phyloP scores from a whole-genome alignment of 169 alveolate species.

The Babesia bigemina region DNA sequence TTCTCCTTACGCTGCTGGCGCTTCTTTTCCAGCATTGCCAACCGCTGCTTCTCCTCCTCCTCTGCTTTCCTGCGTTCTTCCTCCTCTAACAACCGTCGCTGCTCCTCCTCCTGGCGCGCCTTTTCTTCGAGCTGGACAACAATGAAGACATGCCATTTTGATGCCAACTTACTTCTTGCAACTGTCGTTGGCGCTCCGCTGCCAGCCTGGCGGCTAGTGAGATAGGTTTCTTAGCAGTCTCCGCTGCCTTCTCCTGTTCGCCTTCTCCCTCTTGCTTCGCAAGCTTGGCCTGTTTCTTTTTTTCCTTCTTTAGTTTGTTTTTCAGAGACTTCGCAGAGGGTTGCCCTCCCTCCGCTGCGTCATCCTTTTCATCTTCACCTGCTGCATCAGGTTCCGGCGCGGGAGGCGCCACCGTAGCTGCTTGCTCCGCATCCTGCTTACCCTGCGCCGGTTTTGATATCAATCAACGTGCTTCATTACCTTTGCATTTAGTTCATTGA shows the following conservation, averaged over 20 bases:
- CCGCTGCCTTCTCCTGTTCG: slow-evolving; percentile 40
- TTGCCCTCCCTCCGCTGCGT: slow-evolving; percentile 36
- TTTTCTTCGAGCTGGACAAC: slow-evolving; percentile 74
- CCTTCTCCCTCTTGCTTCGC: slow-evolving; percentile 42
- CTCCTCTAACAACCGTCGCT: slow-evolving; percentile 76
- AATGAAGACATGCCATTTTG: neutral
- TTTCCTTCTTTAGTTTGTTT: slow-evolving; percentile 69
- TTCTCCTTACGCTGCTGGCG: slow-evolving; percentile 80
- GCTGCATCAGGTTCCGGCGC: slow-evolving; percentile 10
- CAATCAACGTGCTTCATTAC: neutral
- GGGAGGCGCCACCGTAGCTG: neutral
- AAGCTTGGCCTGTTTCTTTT: slow-evolving; percentile 66
- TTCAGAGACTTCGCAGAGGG: slow-evolving; percentile 62
- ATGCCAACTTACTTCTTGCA: slow-evolving; percentile 66
- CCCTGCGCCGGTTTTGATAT: neutral
- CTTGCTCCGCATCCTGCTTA: neutral
- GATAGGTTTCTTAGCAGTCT: slow-evolving; percentile 46
- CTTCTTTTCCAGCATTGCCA: slow-evolving; percentile 68
- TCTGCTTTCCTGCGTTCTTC: slow-evolving; percentile 73
- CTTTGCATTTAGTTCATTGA: slow-evolving; percentile 12
- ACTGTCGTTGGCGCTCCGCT: slow-evolving; percentile 77
- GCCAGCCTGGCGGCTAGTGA: slow-evolving; percentile 80
- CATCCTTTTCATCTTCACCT: slow-evolving; percentile 29
- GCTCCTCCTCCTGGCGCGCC: slow-evolving; percentile 78
- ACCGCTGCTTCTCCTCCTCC: slow-evolving; percentile 56